Evolutionary conservation across 805 yeast genomes (phyloP), one percentile per base, ranked within the genome.

Genomic region (Zygosaccharomyces kombuchaensis): DNA sequence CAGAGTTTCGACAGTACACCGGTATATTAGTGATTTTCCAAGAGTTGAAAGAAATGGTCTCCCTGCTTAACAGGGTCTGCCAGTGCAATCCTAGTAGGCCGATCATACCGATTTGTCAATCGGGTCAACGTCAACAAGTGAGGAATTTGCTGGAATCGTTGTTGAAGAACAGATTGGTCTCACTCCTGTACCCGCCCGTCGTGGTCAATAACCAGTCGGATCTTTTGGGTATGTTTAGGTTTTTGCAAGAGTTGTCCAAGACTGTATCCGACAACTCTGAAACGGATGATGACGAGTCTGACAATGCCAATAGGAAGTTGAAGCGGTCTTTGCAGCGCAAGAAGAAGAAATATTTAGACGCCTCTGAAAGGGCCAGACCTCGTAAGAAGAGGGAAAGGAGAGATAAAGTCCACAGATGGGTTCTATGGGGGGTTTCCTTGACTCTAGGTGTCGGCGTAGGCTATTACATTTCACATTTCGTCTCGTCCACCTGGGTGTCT

Each of bases 401-500:
- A n/a, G 47, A 46, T 21, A 43, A 36, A 27, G 17, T 46, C 17
- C 50, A 44, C 37, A 46, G 54, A 39, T 53, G 60, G 56, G 44
- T 51, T 16, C 26, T 56, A 9, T 59, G 62, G 62, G 59, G 63
- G 3, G 43, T 62, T 5, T 62, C 67, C 6, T 36, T 62, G 7
- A 54, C 65, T 1, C 51, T 60, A 1, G 66, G 67, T 10, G 57
- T 62, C 12, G 66, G 67, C 4, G 50, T 61, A 8, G 66, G 66
- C 2, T 62, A 56, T 40, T 62, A 57, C 45, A 40, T 62, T 19
- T 55, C 64, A 9, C 55, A 53, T 40, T 48, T 54, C 30, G 49
- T 52, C 19, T 51, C 59, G 6, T 46, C 53, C 6, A 41, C 50
- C 6, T 46, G 46, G 48, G 29, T 49, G 9, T 44, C 53, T 8